A percentile compares a stretch with the other conserved stretches of the same genome.
Conservation (phyloP, 106 monocot species). For the Apostasia shenzhenica region DNA sequence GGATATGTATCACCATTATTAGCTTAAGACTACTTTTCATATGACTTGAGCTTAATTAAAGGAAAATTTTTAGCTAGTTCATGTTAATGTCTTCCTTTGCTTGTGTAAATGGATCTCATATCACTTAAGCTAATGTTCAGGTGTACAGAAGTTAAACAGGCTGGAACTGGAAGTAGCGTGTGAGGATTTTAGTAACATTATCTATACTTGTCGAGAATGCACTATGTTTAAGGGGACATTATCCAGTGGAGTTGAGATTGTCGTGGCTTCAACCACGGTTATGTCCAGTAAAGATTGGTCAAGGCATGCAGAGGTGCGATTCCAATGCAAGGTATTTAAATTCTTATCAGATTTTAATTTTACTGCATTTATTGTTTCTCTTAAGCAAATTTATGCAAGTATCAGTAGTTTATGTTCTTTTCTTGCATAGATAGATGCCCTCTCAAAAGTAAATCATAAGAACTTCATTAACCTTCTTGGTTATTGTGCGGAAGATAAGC, state of each 20-base stretch:
- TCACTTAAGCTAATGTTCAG: slow-evolving; percentile 18
- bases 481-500: slow-evolving; percentile 72
- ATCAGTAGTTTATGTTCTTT: not conserved
- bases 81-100: no score
- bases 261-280: slow-evolving; percentile 51
- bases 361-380: not conserved
- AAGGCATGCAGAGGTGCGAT: slow-evolving; percentile 35
- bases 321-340: slow-evolving; percentile 55
- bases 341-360: not conserved
- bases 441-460: slow-evolving; percentile 82
- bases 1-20: no score
- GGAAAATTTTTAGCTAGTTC: no score
- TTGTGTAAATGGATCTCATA: no score
- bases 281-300: slow-evolving; percentile 53
- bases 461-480: slow-evolving; percentile 86
- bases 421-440: slow-evolving; percentile 44
- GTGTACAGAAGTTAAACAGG: slow-evolving; percentile 59
- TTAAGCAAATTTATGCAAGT: not conserved
- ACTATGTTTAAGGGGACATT: slow-evolving; percentile 81
- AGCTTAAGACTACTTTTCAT: no score
- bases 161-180: slow-evolving; percentile 77
- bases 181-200: slow-evolving; percentile 88
- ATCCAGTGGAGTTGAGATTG: slow-evolving; percentile 82
- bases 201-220: slow-evolving; percentile 30
- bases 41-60: no score